These are phyloP conservation scores for Gentiana macrophylla DNA, from an alignment of 257 asterid genomes.

Conservation along the genomic window DNA sequence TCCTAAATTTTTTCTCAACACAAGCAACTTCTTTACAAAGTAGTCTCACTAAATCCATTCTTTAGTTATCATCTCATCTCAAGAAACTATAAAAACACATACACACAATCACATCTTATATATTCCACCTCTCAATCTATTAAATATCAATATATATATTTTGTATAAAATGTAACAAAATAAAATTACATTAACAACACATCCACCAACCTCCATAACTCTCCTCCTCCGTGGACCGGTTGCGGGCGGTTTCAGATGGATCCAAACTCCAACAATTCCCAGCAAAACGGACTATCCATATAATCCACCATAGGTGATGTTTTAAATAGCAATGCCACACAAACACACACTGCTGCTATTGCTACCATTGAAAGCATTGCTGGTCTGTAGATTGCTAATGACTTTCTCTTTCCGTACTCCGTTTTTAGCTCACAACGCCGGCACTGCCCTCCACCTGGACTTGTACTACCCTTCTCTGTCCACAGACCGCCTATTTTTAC, in stretches of 20 bases:
- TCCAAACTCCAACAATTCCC: conserved; percentile 39
- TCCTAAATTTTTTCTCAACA: no score
- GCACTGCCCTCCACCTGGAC: conserved; percentile 13
- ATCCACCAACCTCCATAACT: no score
- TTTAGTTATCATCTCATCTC: no score
- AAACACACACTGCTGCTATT: conserved; percentile 36
- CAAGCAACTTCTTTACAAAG: no score
- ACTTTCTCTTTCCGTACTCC: conserved; percentile 20
- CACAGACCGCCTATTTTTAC: conserved; percentile 18
- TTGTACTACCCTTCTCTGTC: conserved; percentile 13
- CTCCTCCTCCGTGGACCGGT: no score
- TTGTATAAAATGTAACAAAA: no score
- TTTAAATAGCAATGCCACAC: conserved; percentile 40
- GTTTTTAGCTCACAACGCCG: conserved; percentile 25
- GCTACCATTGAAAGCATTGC: conserved; percentile 47
- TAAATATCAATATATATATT: no score
- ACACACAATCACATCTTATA: no score
- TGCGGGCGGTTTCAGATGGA: conserved; percentile 13
- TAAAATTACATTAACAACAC: no score
- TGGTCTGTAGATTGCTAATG: conserved; percentile 35
- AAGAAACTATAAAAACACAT: no score
- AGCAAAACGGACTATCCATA: conserved; percentile 34
- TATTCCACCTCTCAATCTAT: no score
- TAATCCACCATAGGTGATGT: conserved; percentile 35
- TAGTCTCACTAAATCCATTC: no score